Base-by-base conservation (phyloP, 169 alveolate species). In the Plasmodium billcollinsi region DNA sequence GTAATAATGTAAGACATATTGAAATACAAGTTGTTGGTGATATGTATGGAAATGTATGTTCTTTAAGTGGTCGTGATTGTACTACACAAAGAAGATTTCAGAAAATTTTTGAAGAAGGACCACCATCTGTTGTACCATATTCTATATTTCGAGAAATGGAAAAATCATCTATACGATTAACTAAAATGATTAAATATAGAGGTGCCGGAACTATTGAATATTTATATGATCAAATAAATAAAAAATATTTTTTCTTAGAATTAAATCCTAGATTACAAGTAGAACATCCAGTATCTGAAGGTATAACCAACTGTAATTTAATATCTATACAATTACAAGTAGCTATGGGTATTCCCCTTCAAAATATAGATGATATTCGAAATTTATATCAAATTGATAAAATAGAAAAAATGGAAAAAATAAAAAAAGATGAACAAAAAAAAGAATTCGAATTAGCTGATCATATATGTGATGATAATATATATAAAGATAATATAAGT, bases 201-300 rank as follows among this genome's bases (percentile, higher is more conserved):
- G 95, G 97, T 43, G 97, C 98, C 8, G 99, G 99, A 67, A 97
- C 99, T 5, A 97, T 97, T 39, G 99, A 97, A 92, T 97, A 96
- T 91, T 76, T 97, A 74, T 97, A 95, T 75, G 98, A 97, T 69
- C 95, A 95, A 20, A 75, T 95, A 70, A 75, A 93, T 66, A 74
- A 93, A 33, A 91, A 95, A 66, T 95, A 92, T 86, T 96, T 90
- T 80, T 97, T 97, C 95, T 83, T 96, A 43, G 98, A 96, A 89
- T 94, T 96, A 92, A 96, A 96, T 92, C 95, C 98, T n/a, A 90
- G 98, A 47, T 93, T 96, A 12, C 97, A 96, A 80, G 99, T 98
- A 52, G 99, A 98, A 89, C 99, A 98, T 85, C 98, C 98, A 7
- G 98, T 98, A 62, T 96, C 99, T 4, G 99, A 98, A 90, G 97